phyloP scores from a whole-genome alignment of 371 early-diverging fungal species.

The Mortierella sp. region DNA sequence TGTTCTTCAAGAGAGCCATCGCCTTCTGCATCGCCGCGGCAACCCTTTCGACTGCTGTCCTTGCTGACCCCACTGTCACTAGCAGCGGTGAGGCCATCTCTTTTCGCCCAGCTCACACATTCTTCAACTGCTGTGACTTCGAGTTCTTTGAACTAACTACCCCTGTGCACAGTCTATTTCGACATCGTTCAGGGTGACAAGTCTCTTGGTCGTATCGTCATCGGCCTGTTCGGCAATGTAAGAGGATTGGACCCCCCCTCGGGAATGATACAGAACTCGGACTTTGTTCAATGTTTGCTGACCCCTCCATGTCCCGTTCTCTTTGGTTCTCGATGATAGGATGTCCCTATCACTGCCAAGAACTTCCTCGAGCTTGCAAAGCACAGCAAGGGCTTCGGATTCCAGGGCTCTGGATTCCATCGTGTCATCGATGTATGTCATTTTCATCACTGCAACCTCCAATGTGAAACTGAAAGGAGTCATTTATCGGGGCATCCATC shows the following conservation, averaged over 20 bases:
- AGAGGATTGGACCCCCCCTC: neutral
- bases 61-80: conserved; percentile 32
- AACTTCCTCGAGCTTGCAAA: conserved; percentile 93
- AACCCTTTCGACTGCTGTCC: conserved; percentile 29
- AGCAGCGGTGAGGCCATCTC: conserved; percentile 20
- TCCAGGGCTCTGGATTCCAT: conserved; percentile 90
- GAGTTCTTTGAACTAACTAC: neutral
- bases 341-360: conserved; percentile 85
- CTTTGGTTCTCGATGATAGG: conserved; percentile 47
- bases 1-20: conserved; percentile 40
- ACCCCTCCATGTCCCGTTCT: neutral
- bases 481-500: neutral
- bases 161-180: conserved; percentile 75
- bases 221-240: conserved; percentile 84
- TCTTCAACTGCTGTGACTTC: neutral
- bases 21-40: conserved; percentile 24
- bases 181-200: conserved; percentile 89
- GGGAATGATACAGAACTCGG: no score
- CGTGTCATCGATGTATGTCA: conserved; percentile 79
- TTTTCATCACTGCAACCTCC: neutral
- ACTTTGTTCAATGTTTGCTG: no score
- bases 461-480: neutral
- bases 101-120: neutral
- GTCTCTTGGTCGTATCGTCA: conserved; percentile 84
- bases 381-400: conserved; percentile 86